These are phyloP conservation scores for Fonsecaea pugnacius DNA, from an alignment of 2,329 filamentous ascomycete species.

Conservation along the genomic window DNA sequence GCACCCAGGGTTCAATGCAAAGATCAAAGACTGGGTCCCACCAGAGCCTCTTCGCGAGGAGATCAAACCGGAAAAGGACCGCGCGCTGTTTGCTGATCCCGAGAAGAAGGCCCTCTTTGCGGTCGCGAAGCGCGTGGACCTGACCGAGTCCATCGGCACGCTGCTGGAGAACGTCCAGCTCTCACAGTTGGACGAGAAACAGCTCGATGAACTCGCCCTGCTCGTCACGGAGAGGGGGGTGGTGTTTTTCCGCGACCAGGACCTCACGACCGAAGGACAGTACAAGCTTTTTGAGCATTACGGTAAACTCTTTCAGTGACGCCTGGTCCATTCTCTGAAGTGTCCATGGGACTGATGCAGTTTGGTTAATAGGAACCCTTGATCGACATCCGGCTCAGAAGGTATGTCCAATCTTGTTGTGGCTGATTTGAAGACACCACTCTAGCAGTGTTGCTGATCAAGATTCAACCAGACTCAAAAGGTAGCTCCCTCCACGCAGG, in stretches of 20 bases:
- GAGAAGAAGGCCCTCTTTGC: conserved; percentile 47
- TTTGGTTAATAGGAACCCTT: conserved; percentile 35
- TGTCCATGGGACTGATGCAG: conserved; percentile 25
- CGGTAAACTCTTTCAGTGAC: conserved; percentile 37
- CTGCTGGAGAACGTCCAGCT: conserved; percentile 50
- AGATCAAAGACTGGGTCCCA: conserved; percentile 49
- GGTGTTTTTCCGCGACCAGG: conserved; percentile 58
- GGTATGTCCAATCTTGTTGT: conserved; percentile 15
- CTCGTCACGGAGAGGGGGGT: conserved; percentile 68
- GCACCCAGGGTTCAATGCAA: conserved; percentile 55
- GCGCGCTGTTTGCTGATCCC: conserved; percentile 46
- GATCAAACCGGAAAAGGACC: conserved; percentile 39
- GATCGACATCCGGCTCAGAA: conserved; percentile 52
- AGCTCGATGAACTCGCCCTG: conserved; percentile 58
- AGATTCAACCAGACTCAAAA: conserved; percentile 38
- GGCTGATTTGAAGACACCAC: neutral
- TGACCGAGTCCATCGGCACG: conserved; percentile 48
- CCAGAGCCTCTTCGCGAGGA: conserved; percentile 45
- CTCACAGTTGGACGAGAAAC: conserved; percentile 50
- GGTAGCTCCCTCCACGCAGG: neutral
- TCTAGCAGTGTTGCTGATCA: neutral
- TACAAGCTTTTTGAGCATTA: conserved; percentile 55
- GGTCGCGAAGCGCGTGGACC: conserved; percentile 39
- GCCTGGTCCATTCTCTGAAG: neutral
- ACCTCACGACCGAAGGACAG: conserved; percentile 51